Base-by-base conservation (phyloP, 768 basidiomycete genomes). In the Gymnopilus junonius region DNA sequence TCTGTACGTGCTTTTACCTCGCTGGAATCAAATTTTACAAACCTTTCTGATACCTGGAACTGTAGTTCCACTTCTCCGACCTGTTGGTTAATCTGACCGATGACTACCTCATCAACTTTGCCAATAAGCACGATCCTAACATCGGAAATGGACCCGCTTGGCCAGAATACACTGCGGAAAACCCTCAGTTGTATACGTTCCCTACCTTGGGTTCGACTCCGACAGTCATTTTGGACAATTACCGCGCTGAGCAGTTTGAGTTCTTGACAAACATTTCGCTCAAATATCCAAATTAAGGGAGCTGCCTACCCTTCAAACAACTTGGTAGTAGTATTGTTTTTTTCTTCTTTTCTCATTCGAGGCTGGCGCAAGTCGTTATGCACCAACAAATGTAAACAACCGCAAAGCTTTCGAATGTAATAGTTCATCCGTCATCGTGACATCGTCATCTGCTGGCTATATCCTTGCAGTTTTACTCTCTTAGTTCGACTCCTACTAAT, bases 121-220 rank as follows among this genome's bases (percentile, higher is more conserved):
- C 54, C 7, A 34, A 43, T n/a, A 66, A 62, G 8, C 77, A 80
- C 43, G 69, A 85, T 67, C 84, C 79, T 1, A 86, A 86, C 62
- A 55, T 29, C 29, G 69, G 67, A 42, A 63, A 39, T 20, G 62
- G 56, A 7, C 34, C 54, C 11, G 20, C 58, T 14, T 74, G 76
- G 76, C 75, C 75, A 1, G 58, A 58, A 43, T 70, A 66, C 32
- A 64, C 61, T 4, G 53, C 54, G 5, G 17, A 46, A 5, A 58
- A 62, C 31, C 63, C 57, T 10, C 59, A 66, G 6, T 6, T 80
- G 29, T 73, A 78, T 58, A 73, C 70, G 2, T 72, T 72, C 60
- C 59, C 57, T 4, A 68, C 67, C 64, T 34, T 61, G 63, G 17
- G 62, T 65, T 10, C 40, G 3, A 15, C 29, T 31, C 48, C 48